These are phyloP conservation scores for Coelastrella sp. DNA, from an alignment of 139 green algal genomes.

Conservation along the genomic window DNA sequence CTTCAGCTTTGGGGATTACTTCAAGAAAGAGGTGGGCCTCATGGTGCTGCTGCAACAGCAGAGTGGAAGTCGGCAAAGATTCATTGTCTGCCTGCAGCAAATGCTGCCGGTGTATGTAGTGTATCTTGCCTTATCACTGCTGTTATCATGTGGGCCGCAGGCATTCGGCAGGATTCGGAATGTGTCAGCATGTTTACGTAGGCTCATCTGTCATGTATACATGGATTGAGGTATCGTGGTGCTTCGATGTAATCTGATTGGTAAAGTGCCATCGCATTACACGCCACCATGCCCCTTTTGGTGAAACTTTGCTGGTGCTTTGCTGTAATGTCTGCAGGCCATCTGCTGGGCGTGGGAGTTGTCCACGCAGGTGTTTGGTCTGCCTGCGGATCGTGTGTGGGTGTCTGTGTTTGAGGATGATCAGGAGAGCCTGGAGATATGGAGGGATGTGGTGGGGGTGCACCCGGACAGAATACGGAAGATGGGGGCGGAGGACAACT, in stretches of 20 bases:
- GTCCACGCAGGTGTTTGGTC: slow-evolving; percentile 79
- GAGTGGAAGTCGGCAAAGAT: not conserved
- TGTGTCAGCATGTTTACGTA: too few relatives aligned
- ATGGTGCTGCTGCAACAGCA: not conserved
- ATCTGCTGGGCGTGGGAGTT: slow-evolving; percentile 93
- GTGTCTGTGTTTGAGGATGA: slow-evolving; percentile 94
- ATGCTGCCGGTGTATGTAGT: too few relatives aligned
- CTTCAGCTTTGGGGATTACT: slow-evolving; percentile 98
- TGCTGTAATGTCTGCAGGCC: slow-evolving; percentile 60
- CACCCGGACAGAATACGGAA: slow-evolving; percentile 80
- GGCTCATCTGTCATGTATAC: too few relatives aligned
- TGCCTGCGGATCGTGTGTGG: slow-evolving; percentile 86
- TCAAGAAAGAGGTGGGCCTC: slow-evolving; percentile 85
- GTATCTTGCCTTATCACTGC: too few relatives aligned
- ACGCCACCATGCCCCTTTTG: too few relatives aligned
- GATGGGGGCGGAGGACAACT: slow-evolving; percentile 94
- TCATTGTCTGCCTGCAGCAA: too few relatives aligned
- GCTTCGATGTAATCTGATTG: too few relatives aligned
- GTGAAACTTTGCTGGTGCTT: not conserved
- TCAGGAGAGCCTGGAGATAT: slow-evolving; percentile 88
- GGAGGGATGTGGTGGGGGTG: slow-evolving; percentile 87
- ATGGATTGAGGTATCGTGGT: too few relatives aligned
- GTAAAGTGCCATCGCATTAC: too few relatives aligned
- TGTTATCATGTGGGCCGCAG: too few relatives aligned
- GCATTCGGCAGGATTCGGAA: too few relatives aligned